Evolutionary conservation across 2,329 filamentous ascomycete genomes (phyloP).

Genomic region (Verticillium alfalfae): DNA sequence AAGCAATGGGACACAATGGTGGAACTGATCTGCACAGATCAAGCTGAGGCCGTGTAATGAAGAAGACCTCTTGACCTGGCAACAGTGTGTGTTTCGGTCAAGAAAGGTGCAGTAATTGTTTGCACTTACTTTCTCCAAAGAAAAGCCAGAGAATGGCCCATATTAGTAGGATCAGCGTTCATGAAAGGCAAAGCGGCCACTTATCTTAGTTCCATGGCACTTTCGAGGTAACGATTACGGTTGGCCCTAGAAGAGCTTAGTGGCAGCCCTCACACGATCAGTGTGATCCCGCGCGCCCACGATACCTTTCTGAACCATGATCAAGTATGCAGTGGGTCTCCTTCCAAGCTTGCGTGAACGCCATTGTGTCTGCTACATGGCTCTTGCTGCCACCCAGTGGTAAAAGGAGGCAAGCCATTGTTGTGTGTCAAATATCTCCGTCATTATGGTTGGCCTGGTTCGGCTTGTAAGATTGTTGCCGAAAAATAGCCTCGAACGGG

Average conservation of each 20-base stretch:
- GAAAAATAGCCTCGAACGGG: neutral
- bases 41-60: conserved; percentile 10
- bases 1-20: no score
- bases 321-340: neutral
- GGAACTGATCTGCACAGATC: conserved; percentile 14
- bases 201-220: no score
- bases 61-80: neutral
- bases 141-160: neutral
- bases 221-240: no score
- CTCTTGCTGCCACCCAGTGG: neutral
- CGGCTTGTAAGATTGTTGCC: neutral
- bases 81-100: neutral
- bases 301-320: no score
- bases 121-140: neutral
- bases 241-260: no score
- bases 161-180: no score
- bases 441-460: neutral
- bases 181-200: no score
- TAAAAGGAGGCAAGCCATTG: neutral
- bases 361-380: neutral
- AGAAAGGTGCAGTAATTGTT: neutral
- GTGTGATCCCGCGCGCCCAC: no score
- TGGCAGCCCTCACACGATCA: no score
- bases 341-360: neutral
- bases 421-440: neutral